These are phyloP conservation scores for Oenanthe javanica DNA, from an alignment of 140 eudicot genomes.

Conservation along the genomic window DNA sequence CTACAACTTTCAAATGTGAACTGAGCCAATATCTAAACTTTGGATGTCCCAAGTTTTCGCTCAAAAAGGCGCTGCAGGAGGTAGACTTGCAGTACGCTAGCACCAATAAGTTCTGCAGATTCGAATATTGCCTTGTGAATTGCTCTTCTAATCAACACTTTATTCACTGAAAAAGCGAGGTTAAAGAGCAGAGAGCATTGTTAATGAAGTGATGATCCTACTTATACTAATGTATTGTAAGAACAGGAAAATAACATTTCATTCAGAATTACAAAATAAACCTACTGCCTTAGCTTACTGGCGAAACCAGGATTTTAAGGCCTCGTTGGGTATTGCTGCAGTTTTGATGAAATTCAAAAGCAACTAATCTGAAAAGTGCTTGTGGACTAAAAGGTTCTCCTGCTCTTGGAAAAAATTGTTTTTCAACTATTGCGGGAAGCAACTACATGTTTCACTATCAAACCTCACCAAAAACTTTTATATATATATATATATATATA, in stretches of 20 bases:
- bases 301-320: too few relatives aligned
- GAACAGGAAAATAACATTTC: neutral
- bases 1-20: neutral
- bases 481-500: too few relatives aligned
- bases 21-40: conserved; percentile 37
- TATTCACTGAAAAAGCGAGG: conserved; percentile 55
- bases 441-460: too few relatives aligned
- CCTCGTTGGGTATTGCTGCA: too few relatives aligned
- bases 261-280: neutral
- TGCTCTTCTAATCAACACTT: conserved; percentile 74
- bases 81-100: conserved; percentile 65
- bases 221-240: neutral
- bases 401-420: too few relatives aligned
- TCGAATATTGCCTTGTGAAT: conserved; percentile 77
- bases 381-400: too few relatives aligned
- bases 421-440: too few relatives aligned
- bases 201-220: neutral
- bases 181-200: neutral
- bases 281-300: neutral
- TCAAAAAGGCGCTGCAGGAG: conserved; percentile 74
- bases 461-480: too few relatives aligned
- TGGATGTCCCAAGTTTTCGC: conserved; percentile 56
- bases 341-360: too few relatives aligned
- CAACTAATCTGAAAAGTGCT: too few relatives aligned
- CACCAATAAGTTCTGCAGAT: conserved; percentile 64